Evolutionary conservation across 371 early-diverging fungal species (phyloP), one percentile per base, ranked within the genome.

Genomic region (Lichtheimia hyalospora): DNA sequence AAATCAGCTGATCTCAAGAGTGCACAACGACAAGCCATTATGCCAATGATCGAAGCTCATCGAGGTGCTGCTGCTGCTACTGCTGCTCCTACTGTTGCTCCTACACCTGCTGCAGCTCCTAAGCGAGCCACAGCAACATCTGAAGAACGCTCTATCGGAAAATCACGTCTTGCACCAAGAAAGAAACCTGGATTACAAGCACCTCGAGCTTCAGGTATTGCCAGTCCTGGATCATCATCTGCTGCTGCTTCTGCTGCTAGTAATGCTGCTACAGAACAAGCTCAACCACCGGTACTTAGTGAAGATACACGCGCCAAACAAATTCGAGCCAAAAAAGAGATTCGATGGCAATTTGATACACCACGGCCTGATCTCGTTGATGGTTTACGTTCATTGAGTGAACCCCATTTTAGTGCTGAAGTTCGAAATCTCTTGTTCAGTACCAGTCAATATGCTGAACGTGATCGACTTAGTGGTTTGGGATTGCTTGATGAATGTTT

Each of bases 371-470:
- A 96, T 21, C 65, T 93, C 20, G 70, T 89, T 15, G 85, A 85
- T 8, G 74, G 80, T 21, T 70, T 95, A 16, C 63, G 64, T 5
- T 78, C 83, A 24, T 85, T 91, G 42, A 85, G 79, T 46, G 78
- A 84, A 15, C 66, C 68, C n/a, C 77, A 88, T 57, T 66, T 95
- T 46, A 79, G 77, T 25, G 68, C 83, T 3, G 77, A 79, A 18
- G 54, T 94, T 1, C 67, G 73, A 44, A 60, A 67, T 14, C 68
- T 83, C n/a, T 64, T 95, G 66, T 96, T 95, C 65, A 89, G 90
- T 60, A 84, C 75, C 0, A 91, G 89, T 43, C 93, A 93, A 57
- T 87, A 93, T 74, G 89, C 89, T 62, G 95, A 95, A 57, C 82
- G 85, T 52, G 92, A 92, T 68, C 74, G 80, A 43, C 55, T 94